Evolutionary conservation across 768 basidiomycete genomes (phyloP), one percentile per base, ranked within the genome.

Genomic region (Trametes cubensis): DNA sequence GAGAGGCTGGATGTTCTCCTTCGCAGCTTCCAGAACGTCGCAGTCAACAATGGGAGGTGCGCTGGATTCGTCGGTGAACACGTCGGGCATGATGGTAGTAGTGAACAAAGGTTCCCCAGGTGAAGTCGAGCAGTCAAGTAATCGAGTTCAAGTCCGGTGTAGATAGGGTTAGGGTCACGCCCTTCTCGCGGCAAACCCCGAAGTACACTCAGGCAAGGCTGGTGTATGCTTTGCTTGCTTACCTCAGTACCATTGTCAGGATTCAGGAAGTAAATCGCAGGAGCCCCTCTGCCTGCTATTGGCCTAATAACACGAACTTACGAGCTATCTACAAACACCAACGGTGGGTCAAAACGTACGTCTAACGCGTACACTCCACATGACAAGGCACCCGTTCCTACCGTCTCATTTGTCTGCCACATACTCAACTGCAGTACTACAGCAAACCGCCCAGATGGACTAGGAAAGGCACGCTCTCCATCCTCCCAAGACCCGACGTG

Each of bases 1-100:
- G 11, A 93, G 82, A 44, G 90, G 91, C 72, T 90, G 92, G 30
- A 94, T 89, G 67, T 94, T 94, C 73, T 94, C 91, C 70, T 94
- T 94, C 14, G 90, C 85, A 4, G 89, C 89, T 69, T 92, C 90
- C 17, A 94, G 80, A 0, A 94, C 77, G 69, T 92, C 91, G 64
- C 85, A 88, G 75, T 94, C 90, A 48, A 94, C 88, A 47, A 92
- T 86, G 23, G 76, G 65, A 0, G 78, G 73, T 4, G 70, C 66
- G 28, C 75, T 70, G 6, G 58, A 13, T 4, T 56, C 63, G 17
- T 78, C 78, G 52, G 65, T 66, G 54, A 78, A 77, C 59, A 83
- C 80, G 62, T 78, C 76, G 51, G 65, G 40, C 69, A 70, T 70
- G 45, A 30, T 61, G 38, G 53, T 41, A 39, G 53, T 34, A 6